Evolutionary conservation across 176 grass and related monocot species (phyloP).

Genomic region (Triticum turgidum): DNA sequence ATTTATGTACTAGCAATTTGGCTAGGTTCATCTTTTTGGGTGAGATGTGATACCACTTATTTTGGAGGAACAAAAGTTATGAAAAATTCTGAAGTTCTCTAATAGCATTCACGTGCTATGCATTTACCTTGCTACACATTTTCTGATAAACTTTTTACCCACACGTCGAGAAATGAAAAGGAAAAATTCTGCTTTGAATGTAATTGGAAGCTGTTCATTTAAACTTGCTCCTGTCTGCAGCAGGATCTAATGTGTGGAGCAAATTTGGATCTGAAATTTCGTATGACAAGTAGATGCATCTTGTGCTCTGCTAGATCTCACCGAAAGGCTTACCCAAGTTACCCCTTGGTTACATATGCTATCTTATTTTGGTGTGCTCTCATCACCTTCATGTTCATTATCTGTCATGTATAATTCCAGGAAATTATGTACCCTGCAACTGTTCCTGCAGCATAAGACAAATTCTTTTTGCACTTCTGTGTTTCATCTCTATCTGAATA

Average conservation of each 20-base stretch:
- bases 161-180: neutral
- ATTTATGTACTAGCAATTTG: neutral
- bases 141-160: neutral
- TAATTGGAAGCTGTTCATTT: neutral
- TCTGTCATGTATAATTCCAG: neutral
- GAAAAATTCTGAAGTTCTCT: neutral
- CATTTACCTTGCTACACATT: neutral
- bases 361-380: constrained; percentile 10
- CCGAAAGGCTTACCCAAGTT: neutral
- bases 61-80: neutral
- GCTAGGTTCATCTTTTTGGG: neutral
- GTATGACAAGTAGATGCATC: neutral
- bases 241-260: neutral
- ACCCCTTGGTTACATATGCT: constrained; percentile 7
- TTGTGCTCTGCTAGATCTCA: neutral
- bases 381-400: neutral
- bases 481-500: neutral
- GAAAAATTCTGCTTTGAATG: neutral
- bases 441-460: neutral
- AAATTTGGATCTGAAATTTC: neutral
- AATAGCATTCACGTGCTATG: constrained; percentile 1
- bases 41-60: neutral
- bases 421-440: neutral
- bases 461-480: neutral
- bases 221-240: neutral